phyloP scores from a whole-genome alignment of 176 grass and related monocot species.

The Oryza longistaminata region DNA sequence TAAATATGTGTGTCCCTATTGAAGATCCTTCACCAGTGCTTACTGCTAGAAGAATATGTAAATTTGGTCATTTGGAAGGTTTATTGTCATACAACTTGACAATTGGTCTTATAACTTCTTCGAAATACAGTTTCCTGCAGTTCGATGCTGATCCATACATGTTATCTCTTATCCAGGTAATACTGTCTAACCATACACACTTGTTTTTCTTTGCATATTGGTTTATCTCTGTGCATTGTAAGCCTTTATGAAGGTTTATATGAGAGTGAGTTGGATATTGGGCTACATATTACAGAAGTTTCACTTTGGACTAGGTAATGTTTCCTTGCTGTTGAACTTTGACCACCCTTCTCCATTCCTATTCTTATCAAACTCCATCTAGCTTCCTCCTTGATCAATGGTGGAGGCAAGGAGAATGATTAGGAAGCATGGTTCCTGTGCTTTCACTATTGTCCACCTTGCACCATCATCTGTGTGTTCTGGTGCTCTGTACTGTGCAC shows the following conservation, averaged over 20 bases:
- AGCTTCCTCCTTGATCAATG: background rate
- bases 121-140: conserved; percentile 75
- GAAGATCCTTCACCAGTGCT: conserved; percentile 71
- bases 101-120: conserved; percentile 61
- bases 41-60: conserved; percentile 63
- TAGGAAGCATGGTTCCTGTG: background rate
- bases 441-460: background rate
- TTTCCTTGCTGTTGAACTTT: background rate
- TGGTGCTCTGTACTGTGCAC: background rate
- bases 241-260: background rate
- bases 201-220: conserved; percentile 20
- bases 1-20: conserved; percentile 69
- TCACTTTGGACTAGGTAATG: background rate
- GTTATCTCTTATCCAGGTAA: conserved; percentile 93
- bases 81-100: conserved; percentile 79
- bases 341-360: background rate
- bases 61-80: conserved; percentile 62
- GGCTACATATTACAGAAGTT: background rate
- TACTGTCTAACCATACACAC: conserved; percentile 31
- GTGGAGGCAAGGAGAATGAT: background rate
- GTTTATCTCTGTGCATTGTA: background rate
- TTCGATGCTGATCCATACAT: conserved; percentile 77
- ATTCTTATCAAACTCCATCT: background rate
- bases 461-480: background rate
- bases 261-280: conserved; percentile 3